Conservation (phyloP, 257 asterid genomes). For the Przewalskia tangutica region DNA sequence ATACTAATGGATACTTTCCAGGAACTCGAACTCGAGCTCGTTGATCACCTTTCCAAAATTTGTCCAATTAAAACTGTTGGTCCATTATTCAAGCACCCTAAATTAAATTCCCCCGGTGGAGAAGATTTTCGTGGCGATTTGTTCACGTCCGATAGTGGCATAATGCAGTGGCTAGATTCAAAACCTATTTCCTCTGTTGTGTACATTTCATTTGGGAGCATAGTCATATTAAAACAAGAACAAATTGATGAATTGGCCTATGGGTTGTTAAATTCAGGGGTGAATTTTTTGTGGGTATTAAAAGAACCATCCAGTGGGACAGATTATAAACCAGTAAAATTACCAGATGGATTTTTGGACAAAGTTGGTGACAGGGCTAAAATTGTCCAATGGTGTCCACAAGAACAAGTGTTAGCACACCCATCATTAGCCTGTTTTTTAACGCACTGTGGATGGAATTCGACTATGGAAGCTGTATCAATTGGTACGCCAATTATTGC, state of each 20-base stretch:
- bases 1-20: constrained; percentile 58
- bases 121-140: constrained; percentile 32
- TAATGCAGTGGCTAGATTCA: constrained; percentile 44
- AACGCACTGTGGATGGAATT: constrained; percentile 91
- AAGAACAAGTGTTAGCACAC: constrained; percentile 63
- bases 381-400: constrained; percentile 69
- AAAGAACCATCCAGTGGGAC: constrained; percentile 26
- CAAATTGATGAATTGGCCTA: constrained; percentile 59
- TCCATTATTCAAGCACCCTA: constrained; percentile 41
- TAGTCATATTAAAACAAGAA: constrained; percentile 47
- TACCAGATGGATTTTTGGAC: constrained; percentile 51
- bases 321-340: constrained; percentile 8
- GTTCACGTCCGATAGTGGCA: constrained; percentile 30
- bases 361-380: constrained; percentile 41
- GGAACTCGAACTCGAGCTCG: constrained; percentile 38
- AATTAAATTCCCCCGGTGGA: not conserved
- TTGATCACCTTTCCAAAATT: constrained; percentile 31
- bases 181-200: constrained; percentile 45
- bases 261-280: constrained; percentile 41
- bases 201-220: constrained; percentile 69
- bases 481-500: constrained; percentile 69
- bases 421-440: constrained; percentile 59
- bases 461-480: constrained; percentile 66
- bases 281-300: constrained; percentile 59
- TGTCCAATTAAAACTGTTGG: constrained; percentile 56